These are phyloP conservation scores for Blastomyces silverae DNA, from an alignment of 2,329 filamentous ascomycete species.

Conservation along the genomic window DNA sequence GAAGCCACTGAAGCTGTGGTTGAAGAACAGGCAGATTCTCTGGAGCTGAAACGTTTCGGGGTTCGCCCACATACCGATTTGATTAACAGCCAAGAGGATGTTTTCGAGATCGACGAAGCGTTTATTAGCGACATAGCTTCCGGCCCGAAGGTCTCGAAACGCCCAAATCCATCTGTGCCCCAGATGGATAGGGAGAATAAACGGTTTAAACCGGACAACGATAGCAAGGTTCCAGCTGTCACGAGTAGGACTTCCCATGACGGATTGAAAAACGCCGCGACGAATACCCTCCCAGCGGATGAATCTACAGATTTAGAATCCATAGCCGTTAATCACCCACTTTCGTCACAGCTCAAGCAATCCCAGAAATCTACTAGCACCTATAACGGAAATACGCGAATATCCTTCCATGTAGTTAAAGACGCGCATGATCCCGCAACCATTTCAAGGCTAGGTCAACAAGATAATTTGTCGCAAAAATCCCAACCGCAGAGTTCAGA, in stretches of 20 bases:
- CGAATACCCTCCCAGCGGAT: background rate
- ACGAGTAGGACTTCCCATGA: background rate
- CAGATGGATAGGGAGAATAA: constrained; percentile 13
- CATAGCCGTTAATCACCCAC: constrained; percentile 17
- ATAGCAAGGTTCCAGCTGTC: background rate
- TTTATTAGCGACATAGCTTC: constrained; percentile 25
- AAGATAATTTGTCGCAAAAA: constrained; percentile 40
- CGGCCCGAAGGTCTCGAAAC: constrained; percentile 25
- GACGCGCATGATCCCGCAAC: constrained; percentile 62
- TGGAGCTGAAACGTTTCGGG: constrained; percentile 28
- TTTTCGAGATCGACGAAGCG: constrained; percentile 32
- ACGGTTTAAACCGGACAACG: constrained; percentile 12
- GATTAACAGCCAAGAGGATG: constrained; percentile 27
- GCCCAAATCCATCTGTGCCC: constrained; percentile 12
- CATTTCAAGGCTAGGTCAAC: constrained; percentile 59
- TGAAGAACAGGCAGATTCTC: constrained; percentile 22
- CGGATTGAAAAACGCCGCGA: too few species aligned
- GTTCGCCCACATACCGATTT: constrained; percentile 26
- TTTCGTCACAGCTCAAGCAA: constrained; percentile 24
- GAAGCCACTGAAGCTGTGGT: background rate
- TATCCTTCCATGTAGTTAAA: constrained; percentile 71
- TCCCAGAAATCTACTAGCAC: constrained; percentile 27
- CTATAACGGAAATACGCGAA: constrained; percentile 37
- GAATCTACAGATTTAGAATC: background rate
- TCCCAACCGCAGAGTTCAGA: background rate